Conservation (phyloP, 345 rosid genomes). For the Tarenaya hassleriana region DNA sequence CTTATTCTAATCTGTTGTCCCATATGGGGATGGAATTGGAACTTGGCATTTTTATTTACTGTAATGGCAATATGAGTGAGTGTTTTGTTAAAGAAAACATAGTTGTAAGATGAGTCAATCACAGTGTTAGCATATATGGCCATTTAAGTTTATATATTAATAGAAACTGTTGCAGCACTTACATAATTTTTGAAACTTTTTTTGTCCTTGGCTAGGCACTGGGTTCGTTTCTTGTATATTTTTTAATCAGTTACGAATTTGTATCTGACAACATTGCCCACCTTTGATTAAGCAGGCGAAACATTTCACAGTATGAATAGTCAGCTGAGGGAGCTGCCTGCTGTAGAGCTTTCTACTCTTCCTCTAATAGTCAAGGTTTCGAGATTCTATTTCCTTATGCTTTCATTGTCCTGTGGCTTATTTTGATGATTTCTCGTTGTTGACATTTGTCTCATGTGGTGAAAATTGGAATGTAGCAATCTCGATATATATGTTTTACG, state of each 20-base stretch:
- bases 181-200: conserved; percentile 13
- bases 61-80: conserved; percentile 5
- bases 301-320: conserved; percentile 71
- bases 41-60: conserved; percentile 8
- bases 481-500: not conserved
- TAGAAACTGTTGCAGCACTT: conserved; percentile 1
- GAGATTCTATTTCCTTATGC: conserved; percentile 34
- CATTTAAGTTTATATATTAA: conserved; percentile 7
- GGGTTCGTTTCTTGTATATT: not conserved
- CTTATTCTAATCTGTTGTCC: not conserved
- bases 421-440: not conserved
- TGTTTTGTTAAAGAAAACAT: conserved; percentile 6
- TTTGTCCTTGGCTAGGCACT: conserved; percentile 7
- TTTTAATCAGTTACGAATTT: not conserved
- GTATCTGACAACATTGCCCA: conserved; percentile 7
- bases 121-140: conserved; percentile 2
- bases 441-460: conserved; percentile 3
- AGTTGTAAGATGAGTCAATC: conserved; percentile 13
- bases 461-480: conserved; percentile 6
- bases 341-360: conserved; percentile 86
- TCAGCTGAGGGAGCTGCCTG: conserved; percentile 88
- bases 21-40: conserved; percentile 10
- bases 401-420: conserved; percentile 4
- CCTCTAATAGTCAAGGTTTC: conserved; percentile 83
- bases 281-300: conserved; percentile 47